Base-by-base conservation (phyloP, 2,329 filamentous ascomycete species). In the Aspergillus tanneri region DNA sequence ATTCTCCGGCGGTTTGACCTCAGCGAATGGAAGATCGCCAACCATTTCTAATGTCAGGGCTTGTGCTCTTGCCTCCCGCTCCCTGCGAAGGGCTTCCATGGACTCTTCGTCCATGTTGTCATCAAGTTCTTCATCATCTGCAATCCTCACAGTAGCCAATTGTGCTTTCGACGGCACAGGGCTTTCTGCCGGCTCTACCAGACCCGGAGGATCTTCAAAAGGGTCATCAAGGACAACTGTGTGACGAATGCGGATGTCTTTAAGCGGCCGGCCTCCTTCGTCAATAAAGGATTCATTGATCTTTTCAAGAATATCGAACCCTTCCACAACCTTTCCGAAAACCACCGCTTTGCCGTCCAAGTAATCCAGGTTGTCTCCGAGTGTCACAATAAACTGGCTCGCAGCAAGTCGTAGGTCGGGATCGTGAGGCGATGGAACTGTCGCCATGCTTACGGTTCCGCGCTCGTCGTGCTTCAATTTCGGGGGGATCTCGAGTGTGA, bases 401-500 rank as follows among this genome's bases (percentile, higher is more conserved):
- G 82, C 90, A 0, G 90, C 90, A 36, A 96, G 74, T 24, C 90
- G 84, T 50, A 85, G 83, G 59, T 96, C 90, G 2, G 88, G 86
- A 62, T 96, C 87, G 12, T 80, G 79, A 3, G 84, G 75, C 8
- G 86, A 83, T 1, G 88, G 86, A 14, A 84, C 88, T 0, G 92
- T 96, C n/a, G 92, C 93, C 90, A 97, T 96, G 74, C 91, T 96
- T 52, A 99, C 91, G 11, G 90, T 96, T 46, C 92, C 92, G 58
- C 88, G 84, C 68, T 96, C 89, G 32, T 81, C 74, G 70, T 99
- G 93, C 69, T 93, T 96, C 59, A 95, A 75, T 66, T 92, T 95
- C 5, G 86, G 86, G 58, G 90, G 84, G 61, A 96, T 86, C 55
- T 91, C 82, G n/a, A 90, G 87, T 8, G 83, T 78, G 65, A 96